These are phyloP conservation scores for Suhomyces guaymorum DNA, from an alignment of 1,139 yeast species.

Conservation along the genomic window DNA sequence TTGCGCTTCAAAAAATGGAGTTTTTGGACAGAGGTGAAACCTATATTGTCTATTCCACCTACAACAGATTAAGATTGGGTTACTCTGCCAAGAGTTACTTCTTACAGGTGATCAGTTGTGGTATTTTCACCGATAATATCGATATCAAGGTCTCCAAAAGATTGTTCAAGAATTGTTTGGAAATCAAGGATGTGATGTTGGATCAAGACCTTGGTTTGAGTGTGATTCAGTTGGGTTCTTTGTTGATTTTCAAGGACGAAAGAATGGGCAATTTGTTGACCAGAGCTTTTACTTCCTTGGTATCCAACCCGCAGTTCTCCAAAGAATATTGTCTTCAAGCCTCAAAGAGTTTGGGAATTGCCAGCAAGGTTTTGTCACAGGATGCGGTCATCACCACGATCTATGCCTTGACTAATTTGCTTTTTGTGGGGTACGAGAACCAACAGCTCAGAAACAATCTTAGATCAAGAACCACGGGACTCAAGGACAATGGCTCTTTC, in stretches of 20 bases:
- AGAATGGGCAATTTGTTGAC: constrained; percentile 49
- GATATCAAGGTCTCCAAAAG: constrained; percentile 34
- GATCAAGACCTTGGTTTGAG: constrained; percentile 49
- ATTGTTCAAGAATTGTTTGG: constrained; percentile 41
- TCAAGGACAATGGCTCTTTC: constrained; percentile 19
- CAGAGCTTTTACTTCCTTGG: constrained; percentile 50
- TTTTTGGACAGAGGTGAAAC: constrained; percentile 48
- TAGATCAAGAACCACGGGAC: constrained; percentile 24
- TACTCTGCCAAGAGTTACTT: constrained; percentile 42
- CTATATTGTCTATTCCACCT: constrained; percentile 45
- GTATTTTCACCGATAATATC: constrained; percentile 43
- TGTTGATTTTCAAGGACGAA: constrained; percentile 50
- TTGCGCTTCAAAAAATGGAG: constrained; percentile 43
- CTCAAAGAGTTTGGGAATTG: constrained; percentile 45
- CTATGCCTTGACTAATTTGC: constrained; percentile 76
- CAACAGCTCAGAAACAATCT: constrained; percentile 13
- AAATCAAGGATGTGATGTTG: constrained; percentile 44
- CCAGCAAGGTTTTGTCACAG: constrained; percentile 56
- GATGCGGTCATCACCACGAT: constrained; percentile 86
- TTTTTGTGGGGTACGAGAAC: constrained; percentile 55
- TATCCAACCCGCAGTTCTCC: constrained; percentile 44
- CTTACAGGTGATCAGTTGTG: constrained; percentile 46
- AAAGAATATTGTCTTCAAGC: constrained; percentile 33
- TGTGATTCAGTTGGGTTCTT: constrained; percentile 55
- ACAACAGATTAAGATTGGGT: constrained; percentile 40